Percentiles rank a stretch among this genome's conserved stretches.
These are phyloP conservation scores for Podospora bellae-mahoneyi DNA, from an alignment of 495 filamentous ascomycete genomes.

Conservation along the genomic window DNA sequence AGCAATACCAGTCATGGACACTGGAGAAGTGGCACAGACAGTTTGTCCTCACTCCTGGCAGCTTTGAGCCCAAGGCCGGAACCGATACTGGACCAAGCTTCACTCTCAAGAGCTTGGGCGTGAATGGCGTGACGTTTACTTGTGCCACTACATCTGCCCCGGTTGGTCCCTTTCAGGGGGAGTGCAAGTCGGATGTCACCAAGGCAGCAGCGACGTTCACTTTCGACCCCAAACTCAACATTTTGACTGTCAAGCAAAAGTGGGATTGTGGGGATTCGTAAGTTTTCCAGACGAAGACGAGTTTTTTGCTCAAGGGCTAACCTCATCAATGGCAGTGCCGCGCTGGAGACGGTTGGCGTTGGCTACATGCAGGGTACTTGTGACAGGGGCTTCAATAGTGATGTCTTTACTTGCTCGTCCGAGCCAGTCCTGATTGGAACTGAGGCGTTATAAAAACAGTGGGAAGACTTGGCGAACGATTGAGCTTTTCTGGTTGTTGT, in stretches of 20 bases:
- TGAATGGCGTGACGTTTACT: slow-evolving; percentile 26
- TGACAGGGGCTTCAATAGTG: slow-evolving; percentile 27
- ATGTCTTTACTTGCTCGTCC: slow-evolving; percentile 35
- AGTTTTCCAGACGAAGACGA: slow-evolving; percentile 15
- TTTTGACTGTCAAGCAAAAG: slow-evolving; percentile 33
- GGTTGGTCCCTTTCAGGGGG: neutral
- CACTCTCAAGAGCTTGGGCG: slow-evolving; percentile 28
- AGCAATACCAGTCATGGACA: slow-evolving; percentile 38
- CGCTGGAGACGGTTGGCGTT: slow-evolving; percentile 29
- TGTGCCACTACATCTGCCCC: slow-evolving; percentile 23
- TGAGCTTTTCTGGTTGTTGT: no score
- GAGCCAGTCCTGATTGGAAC: slow-evolving; percentile 40
- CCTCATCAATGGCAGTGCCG: slow-evolving; percentile 19
- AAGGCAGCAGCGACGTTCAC: slow-evolving; percentile 21
- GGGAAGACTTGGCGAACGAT: no score
- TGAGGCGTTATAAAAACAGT: slow-evolving; percentile 20
- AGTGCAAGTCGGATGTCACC: neutral
- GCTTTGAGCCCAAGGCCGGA: slow-evolving; percentile 8
- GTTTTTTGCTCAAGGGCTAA: neutral
- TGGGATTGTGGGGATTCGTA: slow-evolving; percentile 37
- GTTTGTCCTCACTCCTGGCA: slow-evolving; percentile 30
- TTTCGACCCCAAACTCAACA: slow-evolving; percentile 34
- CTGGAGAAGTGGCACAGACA: slow-evolving; percentile 36
- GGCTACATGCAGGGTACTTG: slow-evolving; percentile 38
- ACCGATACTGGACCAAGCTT: slow-evolving; percentile 39